Evolutionary conservation across 805 yeast genomes (phyloP), one percentile per base, ranked within the genome.

Genomic region (Metschnikowia hibisci): DNA sequence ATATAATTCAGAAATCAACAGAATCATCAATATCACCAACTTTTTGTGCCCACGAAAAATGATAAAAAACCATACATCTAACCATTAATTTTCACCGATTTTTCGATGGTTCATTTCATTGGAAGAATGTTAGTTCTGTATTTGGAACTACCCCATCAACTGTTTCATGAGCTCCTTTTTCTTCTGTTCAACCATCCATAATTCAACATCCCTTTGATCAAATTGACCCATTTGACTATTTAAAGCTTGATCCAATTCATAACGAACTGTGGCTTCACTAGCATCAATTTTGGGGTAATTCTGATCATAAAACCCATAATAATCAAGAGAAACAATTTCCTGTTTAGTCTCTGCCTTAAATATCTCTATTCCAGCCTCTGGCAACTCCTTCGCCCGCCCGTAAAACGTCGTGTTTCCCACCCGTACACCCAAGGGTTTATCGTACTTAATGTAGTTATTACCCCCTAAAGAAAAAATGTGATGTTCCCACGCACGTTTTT

Each of bases 371-470:
- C 52, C 33, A 69, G 62, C 32, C 48, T 86, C 96, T 0, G 88
- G 84, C 7, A 89, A 63, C 34, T 87, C 91, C 41, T 78, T 71
- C 0, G 96, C 96, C 38, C 96, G 64, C 0, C 97, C 97, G 63
- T 80, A 90, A 61, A 85, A 90, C 43, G 84, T 66, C 50, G 79
- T 80, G 0, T 88, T 88, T 31, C 74, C 67, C 1, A 76, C 58
- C 13, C 53, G 47, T 5, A 50, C 29, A 7, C 66, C 65, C 20
- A 43, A 26, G 32, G 57, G 54, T 18, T 56, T 52, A 14, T 61
- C 62, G 43, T 52, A 53, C 34, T 49, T 60, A 14, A 77, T 56
- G 55, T 81, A 80, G 57, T 85, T 83, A 2, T 86, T 81, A 0
- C 96, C 96, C 1, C 91, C 91, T 1, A 88, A 64, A 8, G 77